Conservation (phyloP, 2,329 filamentous ascomycete species). For the Penicillium thymicola region DNA sequence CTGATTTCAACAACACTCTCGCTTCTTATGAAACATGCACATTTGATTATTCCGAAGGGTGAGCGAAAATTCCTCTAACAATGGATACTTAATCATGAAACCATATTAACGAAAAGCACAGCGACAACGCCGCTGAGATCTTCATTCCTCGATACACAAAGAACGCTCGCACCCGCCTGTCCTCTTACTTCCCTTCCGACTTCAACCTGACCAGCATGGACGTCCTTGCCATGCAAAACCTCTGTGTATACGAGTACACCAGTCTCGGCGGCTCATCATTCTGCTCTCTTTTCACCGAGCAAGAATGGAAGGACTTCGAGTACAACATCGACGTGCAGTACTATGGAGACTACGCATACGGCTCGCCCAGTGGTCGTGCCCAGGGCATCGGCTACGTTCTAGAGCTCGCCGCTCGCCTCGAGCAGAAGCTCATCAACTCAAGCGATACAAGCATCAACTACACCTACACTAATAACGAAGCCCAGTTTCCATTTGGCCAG, state of each 20-base stretch:
- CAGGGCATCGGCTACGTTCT: conserved; percentile 54
- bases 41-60: conserved; percentile 33
- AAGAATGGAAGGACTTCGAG: conserved; percentile 56
- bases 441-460: conserved; percentile 53
- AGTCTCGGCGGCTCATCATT: conserved; percentile 52
- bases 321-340: conserved; percentile 53
- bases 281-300: conserved; percentile 53
- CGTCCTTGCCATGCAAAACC: conserved; percentile 51
- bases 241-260: conserved; percentile 55
- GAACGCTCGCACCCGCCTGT: conserved; percentile 46
- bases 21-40: conserved; percentile 52
- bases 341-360: conserved; percentile 46
- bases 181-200: conserved; percentile 46
- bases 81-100: neutral
- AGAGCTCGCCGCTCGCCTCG: conserved; percentile 51
- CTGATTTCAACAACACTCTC: conserved; percentile 52
- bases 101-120: conserved; percentile 7
- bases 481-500: conserved; percentile 48
- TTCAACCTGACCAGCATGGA: conserved; percentile 52
- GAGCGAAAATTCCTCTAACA: neutral
- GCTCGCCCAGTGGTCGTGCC: conserved; percentile 51
- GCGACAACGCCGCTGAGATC: conserved; percentile 28
- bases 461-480: conserved; percentile 46
- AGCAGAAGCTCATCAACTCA: conserved; percentile 46
- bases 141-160: conserved; percentile 50